Conservation (phyloP, 805 yeast species). For the Yamadazyma tumulicola region DNA sequence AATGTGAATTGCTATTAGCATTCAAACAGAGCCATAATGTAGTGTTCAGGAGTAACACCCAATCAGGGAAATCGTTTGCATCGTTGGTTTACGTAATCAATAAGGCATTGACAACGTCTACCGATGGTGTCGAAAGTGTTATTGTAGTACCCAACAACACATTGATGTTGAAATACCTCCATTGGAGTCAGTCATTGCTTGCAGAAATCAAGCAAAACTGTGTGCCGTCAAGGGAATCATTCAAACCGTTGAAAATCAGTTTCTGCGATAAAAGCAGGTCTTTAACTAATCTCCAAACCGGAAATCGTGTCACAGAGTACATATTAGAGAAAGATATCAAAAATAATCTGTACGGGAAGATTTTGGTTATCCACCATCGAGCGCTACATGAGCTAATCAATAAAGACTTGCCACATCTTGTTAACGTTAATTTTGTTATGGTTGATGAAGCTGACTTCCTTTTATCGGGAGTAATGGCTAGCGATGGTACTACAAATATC, state of each 20-base stretch:
- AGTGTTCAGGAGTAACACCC: conserved; percentile 12
- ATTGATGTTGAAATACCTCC: conserved; percentile 16
- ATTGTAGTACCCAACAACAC: conserved; percentile 24
- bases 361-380: no score
- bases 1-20: conserved; percentile 14
- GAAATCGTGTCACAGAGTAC: no score
- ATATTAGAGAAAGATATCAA: no score
- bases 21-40: conserved; percentile 4
- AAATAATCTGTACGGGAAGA: background rate
- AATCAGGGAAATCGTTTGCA: conserved; percentile 20
- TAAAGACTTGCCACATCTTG: background rate
- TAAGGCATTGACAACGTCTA: conserved; percentile 17
- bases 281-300: background rate
- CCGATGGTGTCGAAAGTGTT: conserved; percentile 14
- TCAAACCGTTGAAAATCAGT: background rate
- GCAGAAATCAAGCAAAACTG: conserved; percentile 19
- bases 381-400: no score
- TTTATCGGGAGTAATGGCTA: conserved; percentile 3
- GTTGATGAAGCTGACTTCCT: conserved; percentile 22
- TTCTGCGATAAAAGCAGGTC: background rate
- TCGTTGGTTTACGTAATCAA: conserved; percentile 18
- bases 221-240: conserved; percentile 15
- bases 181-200: conserved; percentile 10
- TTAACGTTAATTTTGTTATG: conserved; percentile 9
- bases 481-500: background rate